Evolutionary conservation across 2,329 filamentous ascomycete genomes (phyloP).

Genomic region (Balansia obtecta): DNA sequence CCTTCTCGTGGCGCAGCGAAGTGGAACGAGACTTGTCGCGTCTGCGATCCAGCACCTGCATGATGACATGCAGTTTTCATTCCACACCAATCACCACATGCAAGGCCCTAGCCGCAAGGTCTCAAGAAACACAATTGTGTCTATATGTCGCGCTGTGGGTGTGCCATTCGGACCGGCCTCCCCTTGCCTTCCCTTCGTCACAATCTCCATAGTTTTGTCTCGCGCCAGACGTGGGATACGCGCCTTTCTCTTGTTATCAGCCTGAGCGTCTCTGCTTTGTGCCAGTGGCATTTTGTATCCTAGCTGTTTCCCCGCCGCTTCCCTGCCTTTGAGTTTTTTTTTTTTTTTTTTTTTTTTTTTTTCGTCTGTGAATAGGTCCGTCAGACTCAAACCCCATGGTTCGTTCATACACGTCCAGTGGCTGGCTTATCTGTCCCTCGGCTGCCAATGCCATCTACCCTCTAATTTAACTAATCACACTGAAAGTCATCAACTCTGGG

Average conservation of each 20-base stretch:
- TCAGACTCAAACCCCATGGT: too few relatives aligned
- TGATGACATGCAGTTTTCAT: not conserved
- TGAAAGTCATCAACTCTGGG: not conserved
- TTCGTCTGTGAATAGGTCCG: not conserved
- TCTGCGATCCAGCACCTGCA: not conserved
- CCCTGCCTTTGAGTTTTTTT: not conserved
- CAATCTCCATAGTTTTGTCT: not conserved
- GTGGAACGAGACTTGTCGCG: not conserved
- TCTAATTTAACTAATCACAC: not conserved
- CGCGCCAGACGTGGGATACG: not conserved
- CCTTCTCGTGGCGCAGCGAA: not conserved
- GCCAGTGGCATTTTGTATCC: not conserved
- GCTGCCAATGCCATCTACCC: not conserved
- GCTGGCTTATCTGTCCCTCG: not conserved
- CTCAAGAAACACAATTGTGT: not conserved
- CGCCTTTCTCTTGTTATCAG: slow-evolving; percentile 1
- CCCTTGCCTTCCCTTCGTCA: not conserved
- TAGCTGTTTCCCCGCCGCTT: not conserved
- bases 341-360: not conserved
- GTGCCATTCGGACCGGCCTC: not conserved
- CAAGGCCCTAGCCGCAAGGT: not conserved
- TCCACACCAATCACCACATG: not conserved
- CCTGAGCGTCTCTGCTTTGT: slow-evolving; percentile 2
- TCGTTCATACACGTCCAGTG: too few relatives aligned
- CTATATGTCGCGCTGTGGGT: not conserved